phyloP scores from a whole-genome alignment of 495 filamentous ascomycete genomes.

The Penicillium dipodomyicola region DNA sequence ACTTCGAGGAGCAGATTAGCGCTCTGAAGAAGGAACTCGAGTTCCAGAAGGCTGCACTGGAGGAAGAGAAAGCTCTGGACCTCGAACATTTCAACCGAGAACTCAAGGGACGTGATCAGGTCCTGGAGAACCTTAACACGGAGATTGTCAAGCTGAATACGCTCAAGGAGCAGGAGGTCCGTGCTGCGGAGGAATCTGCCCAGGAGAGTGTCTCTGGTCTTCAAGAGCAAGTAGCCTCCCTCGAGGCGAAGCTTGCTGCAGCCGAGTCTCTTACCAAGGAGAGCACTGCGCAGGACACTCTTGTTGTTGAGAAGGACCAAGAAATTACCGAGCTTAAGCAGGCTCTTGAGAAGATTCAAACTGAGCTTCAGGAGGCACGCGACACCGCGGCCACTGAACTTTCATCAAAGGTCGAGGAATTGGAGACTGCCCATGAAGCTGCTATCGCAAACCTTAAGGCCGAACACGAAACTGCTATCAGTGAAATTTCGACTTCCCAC shows the following conservation, averaged over 20 bases:
- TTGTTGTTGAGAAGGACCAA: constrained; percentile 39
- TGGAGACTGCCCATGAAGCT: constrained; percentile 40
- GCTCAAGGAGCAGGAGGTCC: constrained; percentile 43
- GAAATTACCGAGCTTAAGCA: constrained; percentile 40
- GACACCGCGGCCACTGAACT: constrained; percentile 33
- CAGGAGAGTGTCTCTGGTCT: constrained; percentile 30
- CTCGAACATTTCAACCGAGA: constrained; percentile 40
- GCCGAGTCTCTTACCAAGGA: constrained; percentile 35
- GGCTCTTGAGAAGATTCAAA: constrained; percentile 35
- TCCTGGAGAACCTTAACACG: constrained; percentile 43
- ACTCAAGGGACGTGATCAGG: constrained; percentile 42
- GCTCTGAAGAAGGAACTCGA: constrained; percentile 41
- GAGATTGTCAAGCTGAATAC: constrained; percentile 42
- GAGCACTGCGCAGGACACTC: constrained; percentile 26
- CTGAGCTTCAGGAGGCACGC: constrained; percentile 36
- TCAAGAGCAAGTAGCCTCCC: constrained; percentile 39
- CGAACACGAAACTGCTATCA: constrained; percentile 38
- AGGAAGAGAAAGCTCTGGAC: constrained; percentile 41
- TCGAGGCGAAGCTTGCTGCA: constrained; percentile 40
- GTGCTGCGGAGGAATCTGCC: constrained; percentile 42
- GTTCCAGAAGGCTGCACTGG: constrained; percentile 31
- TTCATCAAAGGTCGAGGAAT: constrained; percentile 37
- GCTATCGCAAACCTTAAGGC: constrained; percentile 35
- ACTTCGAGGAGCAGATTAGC: constrained; percentile 41
- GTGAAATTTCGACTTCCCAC: constrained; percentile 32